These are phyloP conservation scores for Ceriops decandra DNA, from an alignment of 345 rosid genomes.

Conservation along the genomic window DNA sequence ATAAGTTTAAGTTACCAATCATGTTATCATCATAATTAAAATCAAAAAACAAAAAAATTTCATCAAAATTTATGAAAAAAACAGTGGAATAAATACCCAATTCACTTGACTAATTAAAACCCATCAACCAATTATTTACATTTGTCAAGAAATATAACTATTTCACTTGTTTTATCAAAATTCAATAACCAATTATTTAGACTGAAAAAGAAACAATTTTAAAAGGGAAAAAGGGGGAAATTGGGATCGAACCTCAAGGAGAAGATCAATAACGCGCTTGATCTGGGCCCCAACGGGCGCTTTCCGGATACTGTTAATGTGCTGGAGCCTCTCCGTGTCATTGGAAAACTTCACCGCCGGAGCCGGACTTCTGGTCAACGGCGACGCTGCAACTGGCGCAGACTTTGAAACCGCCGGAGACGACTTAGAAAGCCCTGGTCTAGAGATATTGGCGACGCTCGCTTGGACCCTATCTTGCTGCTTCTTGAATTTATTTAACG, in stretches of 20 bases:
- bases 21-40: no score
- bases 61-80: no score
- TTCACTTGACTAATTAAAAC: no score
- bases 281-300: conserved; percentile 83
- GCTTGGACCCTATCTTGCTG: conserved; percentile 77
- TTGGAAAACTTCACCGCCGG: conserved; percentile 64
- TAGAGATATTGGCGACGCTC: conserved; percentile 54
- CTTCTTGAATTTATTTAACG: conserved; percentile 58
- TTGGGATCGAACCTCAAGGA: conserved; percentile 38
- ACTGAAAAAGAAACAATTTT: no score
- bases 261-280: conserved; percentile 77
- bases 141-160: no score
- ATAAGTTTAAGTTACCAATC: neutral
- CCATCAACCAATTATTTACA: no score
- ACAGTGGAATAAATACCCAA: no score
- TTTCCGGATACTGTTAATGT: conserved; percentile 57
- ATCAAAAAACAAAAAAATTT: no score
- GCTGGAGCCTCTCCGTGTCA: conserved; percentile 69
- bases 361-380: conserved; percentile 41
- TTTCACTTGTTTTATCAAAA: no score
- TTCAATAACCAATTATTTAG: no score
- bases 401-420: conserved; percentile 19
- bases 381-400: conserved; percentile 21
- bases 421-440: conserved; percentile 38
- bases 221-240: no score